Base-by-base conservation (phyloP, 2,329 filamentous ascomycete genomes). In the Tolypocladium endophyticum region DNA sequence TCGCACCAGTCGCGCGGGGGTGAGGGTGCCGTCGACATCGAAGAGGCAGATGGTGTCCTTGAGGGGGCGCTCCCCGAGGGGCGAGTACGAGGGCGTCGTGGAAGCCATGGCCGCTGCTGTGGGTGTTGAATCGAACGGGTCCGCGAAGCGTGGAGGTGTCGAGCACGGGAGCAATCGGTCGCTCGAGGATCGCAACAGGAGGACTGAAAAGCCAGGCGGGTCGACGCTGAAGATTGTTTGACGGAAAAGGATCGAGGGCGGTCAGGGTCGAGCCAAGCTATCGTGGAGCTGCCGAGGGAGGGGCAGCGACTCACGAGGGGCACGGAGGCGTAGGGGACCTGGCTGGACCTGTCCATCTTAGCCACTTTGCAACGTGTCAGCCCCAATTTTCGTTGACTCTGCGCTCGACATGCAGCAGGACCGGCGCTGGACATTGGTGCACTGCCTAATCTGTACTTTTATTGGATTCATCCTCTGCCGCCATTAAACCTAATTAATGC, bases 1-100 rank as follows among this genome's bases (percentile, higher is more conserved):
- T 58, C 81, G 62, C 80, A 95, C 90, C 68, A 82, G 81, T 65
- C 94, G 86, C 54, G 94, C 87, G 50, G 86, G 88, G 20, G 92
- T 94, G 67, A 99, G 84, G 36, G 94, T 97, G 70, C 85, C 90
- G 73, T 99, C 94, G 62, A 99, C 94, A 76, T 99, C 94, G 76
- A 99, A 99, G 64, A 99, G 87, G 71, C 86, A 87, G 75, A 99
- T 89, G 65, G 93, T 97, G 81, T 94, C 91, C 79, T 92, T 90
- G 75, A 97, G 78, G 52, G 90, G 90, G 66, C 94, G 90, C 69
- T 93, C 81, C 73, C 87, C 83, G 65, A 97, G 85, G 63, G 91
- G 84, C 60, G 92, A 88, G 76, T 87, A 89, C 47, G 72, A 67
- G 64, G 76, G 72, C 38, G 66, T 66, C 57, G 69, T 61, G 58